A percentile compares a stretch with the other conserved stretches of the same genome.
These are phyloP conservation scores for Ehretia macrophylla DNA, from an alignment of 257 asterid genomes.

Conservation along the genomic window DNA sequence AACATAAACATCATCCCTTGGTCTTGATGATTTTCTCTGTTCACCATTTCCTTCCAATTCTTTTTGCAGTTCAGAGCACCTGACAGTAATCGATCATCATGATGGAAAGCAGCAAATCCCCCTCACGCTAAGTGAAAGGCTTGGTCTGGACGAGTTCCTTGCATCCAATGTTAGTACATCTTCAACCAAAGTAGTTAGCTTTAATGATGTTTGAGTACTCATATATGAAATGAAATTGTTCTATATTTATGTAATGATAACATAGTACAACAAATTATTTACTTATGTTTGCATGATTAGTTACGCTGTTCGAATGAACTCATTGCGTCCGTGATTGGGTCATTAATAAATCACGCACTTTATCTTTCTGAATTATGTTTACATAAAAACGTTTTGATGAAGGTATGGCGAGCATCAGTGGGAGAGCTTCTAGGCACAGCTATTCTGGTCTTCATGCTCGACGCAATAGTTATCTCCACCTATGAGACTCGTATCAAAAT, in stretches of 20 bases:
- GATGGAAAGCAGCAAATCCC: conserved; percentile 19
- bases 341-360: neutral
- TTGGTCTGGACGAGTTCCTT: conserved; percentile 50
- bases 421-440: conserved; percentile 76
- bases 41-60: too few species aligned
- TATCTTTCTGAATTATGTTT: neutral
- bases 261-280: too few species aligned
- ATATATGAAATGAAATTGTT: too few species aligned
- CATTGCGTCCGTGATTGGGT: neutral
- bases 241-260: too few species aligned
- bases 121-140: conserved; percentile 31
- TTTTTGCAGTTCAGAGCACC: conserved; percentile 23
- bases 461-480: conserved; percentile 66
- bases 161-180: conserved; percentile 40
- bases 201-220: neutral
- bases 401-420: conserved; percentile 78
- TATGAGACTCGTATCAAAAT: conserved; percentile 38
- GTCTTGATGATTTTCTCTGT: neutral
- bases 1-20: neutral
- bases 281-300: neutral
- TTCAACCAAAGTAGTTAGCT: neutral
- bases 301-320: neutral
- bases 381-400: neutral
- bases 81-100: conserved; percentile 14
- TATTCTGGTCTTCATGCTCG: conserved; percentile 58